Conservation (phyloP, 192 early-diverging fungal genomes). For the Entomortierella beljakovae region DNA sequence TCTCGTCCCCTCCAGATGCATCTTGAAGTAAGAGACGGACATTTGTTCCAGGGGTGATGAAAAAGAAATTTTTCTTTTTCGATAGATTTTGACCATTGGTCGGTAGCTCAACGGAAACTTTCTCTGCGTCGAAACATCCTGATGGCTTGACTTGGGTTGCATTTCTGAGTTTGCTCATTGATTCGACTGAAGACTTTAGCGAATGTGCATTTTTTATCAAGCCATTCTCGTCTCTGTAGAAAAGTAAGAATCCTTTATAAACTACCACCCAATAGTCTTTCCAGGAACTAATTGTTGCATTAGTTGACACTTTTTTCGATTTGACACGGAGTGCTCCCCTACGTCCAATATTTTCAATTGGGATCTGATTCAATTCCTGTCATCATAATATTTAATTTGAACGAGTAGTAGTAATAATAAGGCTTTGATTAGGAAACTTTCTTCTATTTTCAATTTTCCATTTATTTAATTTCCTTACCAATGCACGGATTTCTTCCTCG, state of each 20-base stretch:
- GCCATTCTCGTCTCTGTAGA: constrained; percentile 38
- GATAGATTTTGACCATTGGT: constrained; percentile 21
- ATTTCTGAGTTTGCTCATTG: constrained; percentile 17
- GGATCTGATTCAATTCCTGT: constrained; percentile 59
- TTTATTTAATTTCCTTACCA: constrained; percentile 10
- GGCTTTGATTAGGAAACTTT: background rate
- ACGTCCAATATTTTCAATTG: constrained; percentile 47
- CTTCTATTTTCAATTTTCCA: background rate
- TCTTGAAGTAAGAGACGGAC: constrained; percentile 46
- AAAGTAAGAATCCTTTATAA: constrained; percentile 46
- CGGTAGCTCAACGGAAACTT: constrained; percentile 32
- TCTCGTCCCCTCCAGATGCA: constrained; percentile 34
- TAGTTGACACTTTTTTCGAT: constrained; percentile 42
- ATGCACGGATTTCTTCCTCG: constrained; percentile 37
- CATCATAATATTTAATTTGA: background rate
- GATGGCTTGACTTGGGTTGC: constrained; percentile 43
- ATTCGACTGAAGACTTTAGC: constrained; percentile 21
- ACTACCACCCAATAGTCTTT: constrained; percentile 53
- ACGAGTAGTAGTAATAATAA: background rate
- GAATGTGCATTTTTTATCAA: constrained; percentile 23
- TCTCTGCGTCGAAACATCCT: constrained; percentile 46
- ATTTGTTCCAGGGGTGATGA: constrained; percentile 34
- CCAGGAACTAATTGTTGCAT: constrained; percentile 53
- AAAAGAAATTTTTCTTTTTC: constrained; percentile 49
- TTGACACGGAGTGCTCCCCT: constrained; percentile 63